phyloP scores from a whole-genome alignment of 2,329 filamentous ascomycete genomes.

The Purpureocillium lavendulum region DNA sequence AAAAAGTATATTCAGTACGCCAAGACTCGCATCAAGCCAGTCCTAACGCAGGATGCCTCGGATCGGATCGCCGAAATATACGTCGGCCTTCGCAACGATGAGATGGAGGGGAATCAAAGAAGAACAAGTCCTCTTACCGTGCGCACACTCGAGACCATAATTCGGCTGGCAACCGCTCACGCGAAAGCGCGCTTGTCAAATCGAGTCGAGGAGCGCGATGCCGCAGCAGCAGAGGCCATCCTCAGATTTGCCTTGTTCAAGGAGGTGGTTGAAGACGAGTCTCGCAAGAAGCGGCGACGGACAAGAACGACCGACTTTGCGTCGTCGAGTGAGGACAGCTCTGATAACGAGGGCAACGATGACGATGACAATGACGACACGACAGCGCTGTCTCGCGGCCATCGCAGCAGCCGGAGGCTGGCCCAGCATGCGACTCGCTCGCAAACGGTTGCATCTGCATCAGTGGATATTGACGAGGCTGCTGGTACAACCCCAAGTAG shows the following conservation, averaged over 20 bases:
- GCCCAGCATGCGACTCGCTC: slow-evolving; percentile 14
- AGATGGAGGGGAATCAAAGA: slow-evolving; percentile 88
- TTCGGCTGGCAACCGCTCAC: slow-evolving; percentile 92
- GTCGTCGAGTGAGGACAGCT: slow-evolving; percentile 50
- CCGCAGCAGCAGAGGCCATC: slow-evolving; percentile 78
- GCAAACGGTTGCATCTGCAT: slow-evolving; percentile 3
- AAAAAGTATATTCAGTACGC: slow-evolving; percentile 99
- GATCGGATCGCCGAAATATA: slow-evolving; percentile 89
- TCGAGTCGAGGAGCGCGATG: slow-evolving; percentile 83
- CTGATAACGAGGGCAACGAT: slow-evolving; percentile 50
- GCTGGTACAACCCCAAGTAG: not conserved
- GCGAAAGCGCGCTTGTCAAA: slow-evolving; percentile 86
- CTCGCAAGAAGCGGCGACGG: slow-evolving; percentile 75
- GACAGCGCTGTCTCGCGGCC: slow-evolving; percentile 47
- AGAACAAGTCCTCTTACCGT: slow-evolving; percentile 93
- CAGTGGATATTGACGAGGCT: slow-evolving; percentile 37
- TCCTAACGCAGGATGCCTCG: slow-evolving; percentile 83
- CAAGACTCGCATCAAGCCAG: slow-evolving; percentile 81
- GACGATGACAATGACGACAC: slow-evolving; percentile 35
- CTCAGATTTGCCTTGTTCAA: slow-evolving; percentile 95
- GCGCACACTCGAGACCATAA: slow-evolving; percentile 94
- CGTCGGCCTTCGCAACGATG: slow-evolving; percentile 87
- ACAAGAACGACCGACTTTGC: slow-evolving; percentile 50
- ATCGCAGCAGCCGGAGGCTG: slow-evolving; percentile 30
- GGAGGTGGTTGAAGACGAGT: slow-evolving; percentile 74